These are phyloP conservation scores for Pseudogymnoascus sp. DNA, from an alignment of 2,329 filamentous ascomycete species.

Conservation along the genomic window DNA sequence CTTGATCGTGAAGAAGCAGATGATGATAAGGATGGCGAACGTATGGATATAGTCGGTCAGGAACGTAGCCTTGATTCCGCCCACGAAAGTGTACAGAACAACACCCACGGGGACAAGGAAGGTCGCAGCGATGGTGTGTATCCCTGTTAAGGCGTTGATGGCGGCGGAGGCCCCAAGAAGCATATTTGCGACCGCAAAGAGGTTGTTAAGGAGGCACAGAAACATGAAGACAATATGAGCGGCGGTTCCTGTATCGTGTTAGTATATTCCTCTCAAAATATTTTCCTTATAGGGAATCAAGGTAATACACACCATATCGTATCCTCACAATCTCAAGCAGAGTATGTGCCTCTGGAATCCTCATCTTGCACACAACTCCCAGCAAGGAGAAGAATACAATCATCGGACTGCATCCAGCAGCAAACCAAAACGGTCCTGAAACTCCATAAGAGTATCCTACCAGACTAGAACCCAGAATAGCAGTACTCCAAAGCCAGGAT, in stretches of 20 bases:
- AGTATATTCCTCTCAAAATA: not conserved
- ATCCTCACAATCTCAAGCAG: slow-evolving; percentile 46
- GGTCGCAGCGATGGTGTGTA: slow-evolving; percentile 43
- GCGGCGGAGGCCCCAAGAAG: slow-evolving; percentile 39
- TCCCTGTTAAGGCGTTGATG: slow-evolving; percentile 38
- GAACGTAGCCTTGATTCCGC: slow-evolving; percentile 34
- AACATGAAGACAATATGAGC: slow-evolving; percentile 47
- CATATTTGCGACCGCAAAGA: slow-evolving; percentile 48
- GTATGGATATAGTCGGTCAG: slow-evolving; percentile 49
- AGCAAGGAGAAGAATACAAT: slow-evolving; percentile 48
- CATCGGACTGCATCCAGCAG: slow-evolving; percentile 47
- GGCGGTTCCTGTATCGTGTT: slow-evolving; percentile 21
- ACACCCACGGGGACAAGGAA: slow-evolving; percentile 38
- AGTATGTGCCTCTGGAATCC: slow-evolving; percentile 47
- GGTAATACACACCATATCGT: slow-evolving; percentile 34
- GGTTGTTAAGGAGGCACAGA: slow-evolving; percentile 46
- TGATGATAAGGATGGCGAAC: slow-evolving; percentile 45
- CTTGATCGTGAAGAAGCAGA: slow-evolving; percentile 42
- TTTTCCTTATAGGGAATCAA: not conserved
- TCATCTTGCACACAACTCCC: slow-evolving; percentile 44
- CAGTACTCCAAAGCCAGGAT: slow-evolving; percentile 48
- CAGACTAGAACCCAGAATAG: slow-evolving; percentile 42
- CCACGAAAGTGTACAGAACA: slow-evolving; percentile 33
- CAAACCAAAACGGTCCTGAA: slow-evolving; percentile 47
- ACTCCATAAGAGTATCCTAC: slow-evolving; percentile 49